phyloP scores from a whole-genome alignment of 176 grass and related monocot genomes.

The Canna indica region DNA sequence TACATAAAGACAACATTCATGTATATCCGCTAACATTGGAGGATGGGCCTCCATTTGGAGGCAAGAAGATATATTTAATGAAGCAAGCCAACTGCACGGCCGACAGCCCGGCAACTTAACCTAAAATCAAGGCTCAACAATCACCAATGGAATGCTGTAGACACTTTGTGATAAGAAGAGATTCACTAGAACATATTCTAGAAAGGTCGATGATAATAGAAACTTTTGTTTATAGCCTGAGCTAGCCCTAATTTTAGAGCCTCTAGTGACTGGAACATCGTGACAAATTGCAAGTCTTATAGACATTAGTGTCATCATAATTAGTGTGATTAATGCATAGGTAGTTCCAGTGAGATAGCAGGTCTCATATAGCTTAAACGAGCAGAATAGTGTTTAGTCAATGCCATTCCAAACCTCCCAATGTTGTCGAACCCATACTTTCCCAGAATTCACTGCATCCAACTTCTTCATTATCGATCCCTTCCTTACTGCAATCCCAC shows the following conservation, averaged over 20 bases:
- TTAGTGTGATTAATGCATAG: not conserved
- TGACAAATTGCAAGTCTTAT: too few relatives aligned
- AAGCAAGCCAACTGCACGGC: not conserved
- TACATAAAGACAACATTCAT: not conserved
- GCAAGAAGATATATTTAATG: too few relatives aligned
- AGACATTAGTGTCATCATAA: too few relatives aligned
- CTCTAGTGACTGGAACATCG: too few relatives aligned
- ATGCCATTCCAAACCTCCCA: conserved; percentile 78
- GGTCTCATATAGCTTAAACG: not conserved
- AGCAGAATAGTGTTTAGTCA: conserved; percentile 3
- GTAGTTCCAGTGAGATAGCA: not conserved
- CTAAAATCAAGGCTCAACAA: not conserved
- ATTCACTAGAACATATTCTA: too few relatives aligned
- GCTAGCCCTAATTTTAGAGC: too few relatives aligned
- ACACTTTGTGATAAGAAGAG: not conserved
- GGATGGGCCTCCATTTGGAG: not conserved
- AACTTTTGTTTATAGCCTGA: too few relatives aligned
- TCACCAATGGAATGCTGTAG: not conserved
- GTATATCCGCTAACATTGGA: not conserved
- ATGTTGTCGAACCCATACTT: conserved; percentile 59
- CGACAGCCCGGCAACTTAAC: not conserved
- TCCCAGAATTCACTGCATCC: conserved; percentile 83
- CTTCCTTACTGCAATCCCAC: conserved; percentile 72
- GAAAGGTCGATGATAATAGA: too few relatives aligned
- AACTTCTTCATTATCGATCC: conserved; percentile 73